Evolutionary conservation across 345 rosid genomes (phyloP).

Genomic region (Erucastrum elatum): DNA sequence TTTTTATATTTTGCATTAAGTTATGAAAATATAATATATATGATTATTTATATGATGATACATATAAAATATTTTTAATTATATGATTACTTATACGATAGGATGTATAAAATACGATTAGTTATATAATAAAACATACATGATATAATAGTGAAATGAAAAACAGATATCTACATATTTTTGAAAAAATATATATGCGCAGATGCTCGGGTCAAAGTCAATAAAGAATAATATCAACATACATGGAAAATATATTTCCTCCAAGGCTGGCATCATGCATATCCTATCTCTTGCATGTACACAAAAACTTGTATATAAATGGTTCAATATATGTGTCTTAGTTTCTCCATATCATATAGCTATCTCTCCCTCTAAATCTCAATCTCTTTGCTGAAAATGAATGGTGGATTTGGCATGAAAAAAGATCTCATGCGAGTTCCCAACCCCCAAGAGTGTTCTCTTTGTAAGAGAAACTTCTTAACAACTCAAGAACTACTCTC

Average conservation of each 20-base stretch:
- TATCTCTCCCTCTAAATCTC: conserved; percentile 1
- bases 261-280: background rate
- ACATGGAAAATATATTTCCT: conserved; percentile 15
- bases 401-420: conserved; percentile 17
- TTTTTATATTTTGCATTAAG: too few species aligned
- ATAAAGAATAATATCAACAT: background rate
- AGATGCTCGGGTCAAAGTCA: too few species aligned
- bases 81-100: too few species aligned
- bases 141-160: too few species aligned
- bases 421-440: background rate
- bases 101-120: too few species aligned
- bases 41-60: too few species aligned
- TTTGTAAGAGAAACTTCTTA: conserved; percentile 13
- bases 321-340: conserved; percentile 9
- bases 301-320: conserved; percentile 20
- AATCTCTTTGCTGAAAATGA: background rate
- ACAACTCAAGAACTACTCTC: conserved; percentile 1
- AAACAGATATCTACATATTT: too few species aligned
- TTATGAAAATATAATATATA: too few species aligned
- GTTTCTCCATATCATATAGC: background rate
- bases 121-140: too few species aligned
- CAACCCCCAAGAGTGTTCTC: conserved; percentile 7
- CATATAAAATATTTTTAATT: too few species aligned
- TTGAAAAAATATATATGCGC: too few species aligned
- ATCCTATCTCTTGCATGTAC: background rate